phyloP scores from a whole-genome alignment of 345 rosid genomes.

The Eucalyptus sp. region DNA sequence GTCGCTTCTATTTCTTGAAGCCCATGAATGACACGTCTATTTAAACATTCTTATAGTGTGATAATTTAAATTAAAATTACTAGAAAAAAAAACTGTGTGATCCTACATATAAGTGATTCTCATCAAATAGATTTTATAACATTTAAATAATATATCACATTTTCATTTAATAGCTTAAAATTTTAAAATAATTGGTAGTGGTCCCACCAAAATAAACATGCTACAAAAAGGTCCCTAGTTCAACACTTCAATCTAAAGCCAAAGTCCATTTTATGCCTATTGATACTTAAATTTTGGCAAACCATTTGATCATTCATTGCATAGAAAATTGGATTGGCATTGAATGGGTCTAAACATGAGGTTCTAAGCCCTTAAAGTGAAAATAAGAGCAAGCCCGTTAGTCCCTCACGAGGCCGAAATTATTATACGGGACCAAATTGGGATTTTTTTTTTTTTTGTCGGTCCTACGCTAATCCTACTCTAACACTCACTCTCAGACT shows the following conservation, averaged over 20 bases:
- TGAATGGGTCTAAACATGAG: background rate
- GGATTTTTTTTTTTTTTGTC: background rate
- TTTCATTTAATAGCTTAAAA: rapidly evolving
- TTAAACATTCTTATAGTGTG: background rate
- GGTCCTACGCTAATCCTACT: too few species aligned
- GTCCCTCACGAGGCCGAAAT: background rate
- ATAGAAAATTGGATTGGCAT: background rate
- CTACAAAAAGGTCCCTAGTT: background rate
- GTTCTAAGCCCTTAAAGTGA: background rate
- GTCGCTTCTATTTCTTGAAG: background rate
- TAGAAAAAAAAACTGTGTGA: background rate
- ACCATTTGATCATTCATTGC: too few species aligned
- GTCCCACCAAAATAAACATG: background rate
- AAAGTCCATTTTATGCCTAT: background rate
- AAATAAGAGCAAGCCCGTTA: background rate
- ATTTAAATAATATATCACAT: too few species aligned
- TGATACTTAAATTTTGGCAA: background rate
- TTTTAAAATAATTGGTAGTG: too few species aligned
- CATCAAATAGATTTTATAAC: background rate
- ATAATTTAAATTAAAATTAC: background rate
- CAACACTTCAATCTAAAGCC: background rate
- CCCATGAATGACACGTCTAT: background rate
- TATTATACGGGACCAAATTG: background rate
- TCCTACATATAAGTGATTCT: background rate
- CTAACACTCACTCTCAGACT: too few species aligned